Evolutionary conservation across 495 filamentous ascomycete genomes (phyloP), one percentile per base, ranked within the genome.

Genomic region (Penicillium roqueforti): DNA sequence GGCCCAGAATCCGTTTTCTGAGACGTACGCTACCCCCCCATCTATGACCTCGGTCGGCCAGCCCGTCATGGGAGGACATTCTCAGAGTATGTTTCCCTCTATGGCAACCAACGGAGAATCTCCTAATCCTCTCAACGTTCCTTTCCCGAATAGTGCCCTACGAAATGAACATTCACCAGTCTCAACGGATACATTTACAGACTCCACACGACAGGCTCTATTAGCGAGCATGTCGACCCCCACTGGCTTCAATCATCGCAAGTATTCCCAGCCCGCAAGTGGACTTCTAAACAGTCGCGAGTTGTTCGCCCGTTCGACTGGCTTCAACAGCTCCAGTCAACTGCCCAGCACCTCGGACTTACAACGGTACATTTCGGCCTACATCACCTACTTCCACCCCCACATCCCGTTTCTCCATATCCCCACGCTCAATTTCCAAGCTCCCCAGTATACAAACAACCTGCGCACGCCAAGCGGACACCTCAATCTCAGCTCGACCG

Each of bases 401-500:
- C 93, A 98, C 68, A 69, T 95, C 36, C 95, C 95, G 19, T 96
- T 98, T 68, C 68, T 96, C 53, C 93, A 97, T 71, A 82, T 96
- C 43, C 87, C 95, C 39, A 96, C 93, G 23, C 80, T 98, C 44
- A 87, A 91, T 32, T 96, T 98, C 74, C 89, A 96, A 65, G 80
- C 86, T 14, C 80, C 86, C 20, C 79, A 86, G 39, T 87, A 82
- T 58, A 80, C 83, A 26, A 82, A 74, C 57, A 81, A 79, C 57
- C 54, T 86, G 47, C 73, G 80, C 62, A 73, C 75, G 2, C 68
- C 76, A 4, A 77, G 75, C 51, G 76, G 77, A 28, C 76, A 85
- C 53, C 60, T 72, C 28, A 73, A 76, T 47, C 78, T 80, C 56
- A 82, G 82, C 59, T 84, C 83, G 51, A 76, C 80, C 32, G 83